Evolutionary conservation across 192 early-diverging fungal genomes (phyloP), one percentile per base, ranked within the genome.

Genomic region (Coemansia sp.): DNA sequence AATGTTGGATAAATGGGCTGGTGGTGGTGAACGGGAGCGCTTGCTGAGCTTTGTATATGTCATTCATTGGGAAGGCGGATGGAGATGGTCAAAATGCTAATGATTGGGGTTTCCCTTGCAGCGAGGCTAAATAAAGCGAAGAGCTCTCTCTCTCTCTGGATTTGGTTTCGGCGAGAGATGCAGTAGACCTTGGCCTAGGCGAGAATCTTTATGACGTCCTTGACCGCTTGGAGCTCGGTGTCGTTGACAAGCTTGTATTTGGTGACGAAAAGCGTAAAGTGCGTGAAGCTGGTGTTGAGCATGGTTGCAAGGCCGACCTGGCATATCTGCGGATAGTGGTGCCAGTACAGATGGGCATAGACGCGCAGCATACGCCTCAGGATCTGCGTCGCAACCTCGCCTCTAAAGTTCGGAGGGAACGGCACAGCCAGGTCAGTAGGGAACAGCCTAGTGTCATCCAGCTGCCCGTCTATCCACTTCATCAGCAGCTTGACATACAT

Each of bases 271-370:
- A 90, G 78, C 18, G 93, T 85, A 83, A 95, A 96, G 75, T 98
- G 95, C 64, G 93, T 94, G 81, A 95, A 96, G 62, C 85, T 87
- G 19, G 94, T 98, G 76, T 96, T 95, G 53, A 98, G 81, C 67
- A 93, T 90, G n/a, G 89, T 85, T 51, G 91, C 92, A 49, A 93
- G 89, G 6, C 88, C 91, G 30, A 93, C 82, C 20, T 84, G 84
- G 47, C 86, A 85, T 53, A 95, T 84, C 48, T 79, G 82, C 14
- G 85, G 79, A 49, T 91, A 90, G 68, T 98, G 95, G 24, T 89
- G 83, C 67, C 89, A 85, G 78, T 96, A 98, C 30, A 98, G 85
- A 62, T 98, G 95, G 6, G 93, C 95, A 68, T 96, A 96, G 25
- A 98, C 91, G 8, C 95, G 85, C 66, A 94, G 89, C 54, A 98